These are phyloP conservation scores for Hemileccinum rubropunctum DNA, from an alignment of 768 basidiomycete species.

Conservation along the genomic window DNA sequence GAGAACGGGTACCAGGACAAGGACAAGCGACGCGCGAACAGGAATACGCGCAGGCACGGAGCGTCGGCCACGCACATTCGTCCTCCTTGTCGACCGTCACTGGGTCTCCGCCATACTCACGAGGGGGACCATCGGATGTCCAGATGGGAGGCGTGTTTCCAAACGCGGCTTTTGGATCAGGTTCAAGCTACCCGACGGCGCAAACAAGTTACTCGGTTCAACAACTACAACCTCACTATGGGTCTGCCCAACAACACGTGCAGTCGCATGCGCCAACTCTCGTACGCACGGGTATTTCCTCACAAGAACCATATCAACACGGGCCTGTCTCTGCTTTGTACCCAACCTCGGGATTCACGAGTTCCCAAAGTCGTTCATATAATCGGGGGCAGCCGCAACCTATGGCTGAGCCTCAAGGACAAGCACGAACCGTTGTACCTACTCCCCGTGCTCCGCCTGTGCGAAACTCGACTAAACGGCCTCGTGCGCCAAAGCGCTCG, in stretches of 20 bases:
- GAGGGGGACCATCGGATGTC: background rate
- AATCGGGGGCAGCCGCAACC: background rate
- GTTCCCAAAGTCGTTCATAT: background rate
- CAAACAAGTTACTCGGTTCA: constrained; percentile 6
- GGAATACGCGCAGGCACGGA: background rate
- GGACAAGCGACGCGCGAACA: background rate
- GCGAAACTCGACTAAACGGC: constrained; percentile 18
- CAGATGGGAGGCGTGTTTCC: background rate
- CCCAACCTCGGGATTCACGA: background rate
- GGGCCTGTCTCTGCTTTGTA: background rate
- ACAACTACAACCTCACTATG: background rate
- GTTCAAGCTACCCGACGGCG: background rate
- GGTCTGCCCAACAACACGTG: constrained; percentile 9
- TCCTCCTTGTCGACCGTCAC: constrained; percentile 26
- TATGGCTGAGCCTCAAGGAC: background rate
- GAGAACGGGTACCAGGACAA: background rate
- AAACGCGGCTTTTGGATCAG: background rate
- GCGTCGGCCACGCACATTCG: constrained; percentile 17
- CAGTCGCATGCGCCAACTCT: constrained; percentile 5
- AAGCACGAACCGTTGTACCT: background rate
- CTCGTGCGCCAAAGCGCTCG: constrained; percentile 23
- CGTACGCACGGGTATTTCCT: background rate
- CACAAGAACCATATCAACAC: constrained; percentile 13
- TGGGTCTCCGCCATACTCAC: constrained; percentile 14
- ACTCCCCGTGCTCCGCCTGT: background rate